These are phyloP conservation scores for Pulveroboletus sp. DNA, from an alignment of 768 basidiomycete genomes.

Conservation along the genomic window DNA sequence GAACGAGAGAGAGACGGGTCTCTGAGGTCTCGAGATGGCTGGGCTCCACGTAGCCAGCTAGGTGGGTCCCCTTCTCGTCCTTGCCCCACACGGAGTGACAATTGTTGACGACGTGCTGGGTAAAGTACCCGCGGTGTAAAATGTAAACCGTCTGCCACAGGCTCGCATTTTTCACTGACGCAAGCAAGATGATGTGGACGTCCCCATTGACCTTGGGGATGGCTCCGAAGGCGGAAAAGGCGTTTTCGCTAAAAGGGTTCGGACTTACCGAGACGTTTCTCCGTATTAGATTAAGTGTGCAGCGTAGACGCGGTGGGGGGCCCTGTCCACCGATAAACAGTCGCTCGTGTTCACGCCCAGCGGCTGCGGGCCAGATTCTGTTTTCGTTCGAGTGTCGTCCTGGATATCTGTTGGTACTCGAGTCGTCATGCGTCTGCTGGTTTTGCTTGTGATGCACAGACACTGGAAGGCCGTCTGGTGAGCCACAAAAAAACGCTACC, in stretches of 20 bases:
- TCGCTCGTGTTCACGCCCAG: too few relatives aligned
- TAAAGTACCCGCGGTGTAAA: constrained; percentile 16
- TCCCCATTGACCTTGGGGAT: background rate
- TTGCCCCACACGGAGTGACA: constrained; percentile 12
- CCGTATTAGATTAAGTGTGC: background rate
- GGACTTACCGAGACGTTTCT: background rate
- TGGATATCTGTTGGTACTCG: too few relatives aligned
- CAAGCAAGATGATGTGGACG: background rate
- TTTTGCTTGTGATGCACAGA: too few relatives aligned
- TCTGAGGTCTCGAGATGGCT: constrained; percentile 1
- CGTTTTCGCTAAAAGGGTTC: background rate
- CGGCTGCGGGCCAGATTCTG: too few relatives aligned
- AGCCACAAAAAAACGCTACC: too few relatives aligned
- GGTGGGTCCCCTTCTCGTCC: constrained; percentile 9
- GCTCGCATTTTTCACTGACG: background rate
- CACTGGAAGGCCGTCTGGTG: too few relatives aligned
- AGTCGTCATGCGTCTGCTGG: too few relatives aligned
- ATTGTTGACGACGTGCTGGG: constrained; percentile 12
- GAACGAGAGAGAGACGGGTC: constrained; percentile 9
- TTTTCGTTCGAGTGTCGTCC: too few relatives aligned
- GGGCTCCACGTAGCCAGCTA: constrained; percentile 12
- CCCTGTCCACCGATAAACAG: background rate
- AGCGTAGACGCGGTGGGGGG: background rate
- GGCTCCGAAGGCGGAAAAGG: too few relatives aligned
- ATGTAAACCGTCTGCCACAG: constrained; percentile 3